Base-by-base conservation (phyloP, 1,284 basidiomycete species). In the Trichosporon ovoides region DNA sequence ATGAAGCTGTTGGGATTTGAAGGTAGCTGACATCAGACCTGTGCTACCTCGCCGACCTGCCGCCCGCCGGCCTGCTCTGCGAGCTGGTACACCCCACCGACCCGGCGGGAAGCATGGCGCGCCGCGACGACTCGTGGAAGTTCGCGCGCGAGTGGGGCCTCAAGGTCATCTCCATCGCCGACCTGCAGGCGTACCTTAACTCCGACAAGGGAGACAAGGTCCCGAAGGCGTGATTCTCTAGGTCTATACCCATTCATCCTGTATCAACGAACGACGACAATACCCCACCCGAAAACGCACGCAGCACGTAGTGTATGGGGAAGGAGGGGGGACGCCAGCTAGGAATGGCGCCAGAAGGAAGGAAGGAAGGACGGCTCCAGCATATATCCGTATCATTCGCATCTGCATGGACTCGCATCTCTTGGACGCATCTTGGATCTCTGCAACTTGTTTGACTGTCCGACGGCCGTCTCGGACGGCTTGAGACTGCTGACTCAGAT, bases 121-220 rank as follows among this genome's bases (percentile, higher is more conserved):
- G 93, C n/a, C 81, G 93, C 34, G 93, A 98, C 71, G 92, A 93
- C 68, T 96, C 92, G 71, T 83, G 92, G 67, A 82, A 83, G 54
- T 98, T 99, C 72, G 95, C 96, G n/a, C 85, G 90, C 73, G 80
- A 83, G 37, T 95, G 90, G 88, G 88, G 89, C 6, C 74, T 98
- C 62, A 92, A 90, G 75, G 89, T 96, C 84, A 91, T 97, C 67
- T 94, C 89, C 62, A 89, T 99, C 19, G 92, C 94, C 62, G 78
- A 80, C 69, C 68, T 85, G 61, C 80, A 76, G 55, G 71, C 75
- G 59, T 82, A 78, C 64, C 64, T 75, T 20, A 37, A 37, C 13
- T 46, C 40, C 6, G 49, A 46, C 31, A 36, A 59, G 52, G 61
- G 61, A 13, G 40, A 37, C 28, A 53, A 52, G 18, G 58, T 62